Evolutionary conservation across 768 basidiomycete genomes (phyloP), one percentile per base, ranked within the genome.

Genomic region (Daedaleopsis nitida): DNA sequence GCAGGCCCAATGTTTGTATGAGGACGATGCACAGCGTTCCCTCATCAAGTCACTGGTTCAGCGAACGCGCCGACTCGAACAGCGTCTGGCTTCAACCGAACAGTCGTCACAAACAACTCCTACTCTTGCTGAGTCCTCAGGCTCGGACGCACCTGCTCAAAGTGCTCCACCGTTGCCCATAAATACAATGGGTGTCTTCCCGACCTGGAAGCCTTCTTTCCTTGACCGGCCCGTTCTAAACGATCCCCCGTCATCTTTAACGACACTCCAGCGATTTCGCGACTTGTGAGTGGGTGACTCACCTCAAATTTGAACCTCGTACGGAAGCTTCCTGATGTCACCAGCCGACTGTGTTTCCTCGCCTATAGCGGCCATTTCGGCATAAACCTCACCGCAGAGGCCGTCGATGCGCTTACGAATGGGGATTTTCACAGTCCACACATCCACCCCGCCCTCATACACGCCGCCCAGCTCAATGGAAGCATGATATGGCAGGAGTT

Each of bases 361-460:
- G 23, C 35, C 5, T 56, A 32, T 24, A 45, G 47, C 43, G 5
- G 12, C 19, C 35, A 21, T 14, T 34, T 56, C 24, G 55, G 55
- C 34, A 16, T 45, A 9, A 35, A 45, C 14, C 47, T 56, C 16
- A 32, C 21, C 21, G 19, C 42, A 17, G 43, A 3, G 12, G 47
- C 43, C 11, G 24, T 5, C 1, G 5, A 27, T 14, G 55, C 55
- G 34, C 17, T 45, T 13, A n/a, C 23, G 12, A 23, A 16, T 7
- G 55, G 55, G 19, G 55, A 56, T 35, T 56, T 45, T 43, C 12
- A 13, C 24, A 56, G 47, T 42, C 55, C 55, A 4, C 43, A 48
- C 55, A 23, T 56, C 47, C 55, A 56, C 55, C 55, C 55, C 34
- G 23, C 43, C 17, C 24, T 56, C 23, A 32, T 56, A 10, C 55